Evolutionary conservation across 805 yeast species (phyloP).

Genomic region (Danielia oregonensis): DNA sequence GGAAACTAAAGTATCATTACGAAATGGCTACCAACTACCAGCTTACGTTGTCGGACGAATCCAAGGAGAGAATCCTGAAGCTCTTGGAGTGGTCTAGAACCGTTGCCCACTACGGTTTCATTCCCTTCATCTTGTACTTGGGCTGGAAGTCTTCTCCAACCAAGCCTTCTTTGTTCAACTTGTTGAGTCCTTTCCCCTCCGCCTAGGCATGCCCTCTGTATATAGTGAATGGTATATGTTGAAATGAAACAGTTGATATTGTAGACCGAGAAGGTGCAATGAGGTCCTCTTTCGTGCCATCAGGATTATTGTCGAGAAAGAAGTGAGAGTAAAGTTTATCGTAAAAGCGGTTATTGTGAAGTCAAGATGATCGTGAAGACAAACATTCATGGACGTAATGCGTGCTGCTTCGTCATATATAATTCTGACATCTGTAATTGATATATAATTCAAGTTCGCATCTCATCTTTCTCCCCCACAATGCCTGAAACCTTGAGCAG

Average conservation of each 20-base stretch:
- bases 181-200: constrained; percentile 78
- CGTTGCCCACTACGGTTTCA: constrained; percentile 93
- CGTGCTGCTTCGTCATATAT: neutral
- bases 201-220: constrained; percentile 38
- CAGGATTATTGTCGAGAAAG: no score
- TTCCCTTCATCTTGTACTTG: constrained; percentile 88
- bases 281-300: no score
- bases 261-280: no score
- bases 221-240: constrained; percentile 5
- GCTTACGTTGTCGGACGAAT: constrained; percentile 42
- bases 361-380: no score
- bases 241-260: neutral
- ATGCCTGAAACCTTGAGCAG: constrained; percentile 1
- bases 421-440: no score
- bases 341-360: no score
- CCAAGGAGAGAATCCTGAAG: constrained; percentile 82
- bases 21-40: constrained; percentile 19
- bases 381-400: no score
- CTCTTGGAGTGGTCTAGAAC: constrained; percentile 80
- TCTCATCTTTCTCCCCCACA: constrained; percentile 1
- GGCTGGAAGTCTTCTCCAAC: constrained; percentile 69
- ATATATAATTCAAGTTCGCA: constrained; percentile 1
- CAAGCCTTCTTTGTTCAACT: constrained; percentile 75
- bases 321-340: no score
- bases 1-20: no score